Evolutionary conservation across 768 basidiomycete genomes (phyloP).

Genomic region (Russula foetens): DNA sequence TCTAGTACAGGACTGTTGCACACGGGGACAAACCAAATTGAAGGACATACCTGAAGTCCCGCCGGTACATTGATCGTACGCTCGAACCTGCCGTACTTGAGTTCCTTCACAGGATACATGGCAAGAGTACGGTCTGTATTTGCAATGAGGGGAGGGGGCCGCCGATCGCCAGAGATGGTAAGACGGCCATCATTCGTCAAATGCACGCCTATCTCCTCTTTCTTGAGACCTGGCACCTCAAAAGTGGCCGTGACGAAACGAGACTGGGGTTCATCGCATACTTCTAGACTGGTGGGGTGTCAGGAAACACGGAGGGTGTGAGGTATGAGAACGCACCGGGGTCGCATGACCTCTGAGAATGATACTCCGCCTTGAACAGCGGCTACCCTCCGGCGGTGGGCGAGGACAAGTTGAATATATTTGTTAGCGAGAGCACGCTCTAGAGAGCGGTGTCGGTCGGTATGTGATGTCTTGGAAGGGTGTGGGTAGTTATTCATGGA

Average conservation of each 20-base stretch:
- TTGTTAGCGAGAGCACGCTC: conserved; percentile 16
- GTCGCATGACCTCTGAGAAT: conserved; percentile 9
- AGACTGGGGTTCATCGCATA: conserved; percentile 36
- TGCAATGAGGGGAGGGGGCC: conserved; percentile 19
- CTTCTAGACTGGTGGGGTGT: conserved; percentile 32
- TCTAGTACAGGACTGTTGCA: neutral
- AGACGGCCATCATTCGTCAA: conserved; percentile 37
- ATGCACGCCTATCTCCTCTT: conserved; percentile 40
- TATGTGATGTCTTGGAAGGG: neutral
- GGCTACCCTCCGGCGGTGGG: conserved; percentile 15
- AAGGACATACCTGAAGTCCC: conserved; percentile 17
- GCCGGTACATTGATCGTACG: conserved; percentile 16
- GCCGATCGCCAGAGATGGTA: conserved; percentile 39
- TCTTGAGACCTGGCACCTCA: conserved; percentile 47
- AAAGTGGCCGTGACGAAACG: conserved; percentile 43
- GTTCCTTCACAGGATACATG: conserved; percentile 16
- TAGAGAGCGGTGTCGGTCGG: conserved; percentile 10
- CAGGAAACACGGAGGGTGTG: neutral
- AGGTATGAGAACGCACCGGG: conserved; percentile 9
- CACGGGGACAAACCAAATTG: neutral
- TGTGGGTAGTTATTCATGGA: conserved; percentile 5
- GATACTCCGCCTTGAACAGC: neutral
- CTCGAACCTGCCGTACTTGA: conserved; percentile 20
- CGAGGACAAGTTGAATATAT: conserved; percentile 17
- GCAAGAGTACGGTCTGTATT: conserved; percentile 3